Evolutionary conservation across 805 yeast species (phyloP).

Genomic region (Ogataea salicorniae): DNA sequence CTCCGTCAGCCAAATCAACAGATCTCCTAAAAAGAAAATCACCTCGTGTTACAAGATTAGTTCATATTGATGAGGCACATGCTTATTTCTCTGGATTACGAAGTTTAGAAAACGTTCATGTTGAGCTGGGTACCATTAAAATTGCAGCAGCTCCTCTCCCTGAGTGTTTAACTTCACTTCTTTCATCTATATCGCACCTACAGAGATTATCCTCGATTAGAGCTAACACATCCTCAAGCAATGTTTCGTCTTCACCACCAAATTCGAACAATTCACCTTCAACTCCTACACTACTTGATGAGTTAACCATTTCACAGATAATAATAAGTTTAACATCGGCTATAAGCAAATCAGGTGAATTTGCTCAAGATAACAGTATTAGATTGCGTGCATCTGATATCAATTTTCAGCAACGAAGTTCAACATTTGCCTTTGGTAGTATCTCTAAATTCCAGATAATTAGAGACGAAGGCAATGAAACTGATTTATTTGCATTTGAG

Average conservation of each 20-base stretch:
- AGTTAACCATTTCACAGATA: constrained; percentile 34
- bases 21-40: constrained; percentile 1
- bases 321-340: constrained; percentile 44
- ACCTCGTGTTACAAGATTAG: constrained; percentile 17
- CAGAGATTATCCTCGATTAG: constrained; percentile 7
- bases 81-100: constrained; percentile 46
- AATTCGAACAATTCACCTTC: constrained; percentile 14
- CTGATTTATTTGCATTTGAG: constrained; percentile 24
- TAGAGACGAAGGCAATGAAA: constrained; percentile 11
- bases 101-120: constrained; percentile 30
- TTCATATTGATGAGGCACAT: constrained; percentile 33
- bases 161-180: constrained; percentile 32
- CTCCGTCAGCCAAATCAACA: neutral
- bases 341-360: constrained; percentile 34
- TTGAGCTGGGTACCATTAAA: constrained; percentile 37
- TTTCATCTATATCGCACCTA: constrained; percentile 35
- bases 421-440: constrained; percentile 43
- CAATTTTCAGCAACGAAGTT: constrained; percentile 39
- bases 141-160: constrained; percentile 41
- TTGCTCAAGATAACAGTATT: constrained; percentile 32
- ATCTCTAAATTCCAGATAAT: constrained; percentile 32
- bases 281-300: constrained; percentile 30
- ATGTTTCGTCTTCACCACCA: neutral
- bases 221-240: constrained; percentile 11
- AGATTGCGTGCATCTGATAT: constrained; percentile 28